Evolutionary conservation across 192 early-diverging fungal species (phyloP).

Genomic region (Coemansia sp.): DNA sequence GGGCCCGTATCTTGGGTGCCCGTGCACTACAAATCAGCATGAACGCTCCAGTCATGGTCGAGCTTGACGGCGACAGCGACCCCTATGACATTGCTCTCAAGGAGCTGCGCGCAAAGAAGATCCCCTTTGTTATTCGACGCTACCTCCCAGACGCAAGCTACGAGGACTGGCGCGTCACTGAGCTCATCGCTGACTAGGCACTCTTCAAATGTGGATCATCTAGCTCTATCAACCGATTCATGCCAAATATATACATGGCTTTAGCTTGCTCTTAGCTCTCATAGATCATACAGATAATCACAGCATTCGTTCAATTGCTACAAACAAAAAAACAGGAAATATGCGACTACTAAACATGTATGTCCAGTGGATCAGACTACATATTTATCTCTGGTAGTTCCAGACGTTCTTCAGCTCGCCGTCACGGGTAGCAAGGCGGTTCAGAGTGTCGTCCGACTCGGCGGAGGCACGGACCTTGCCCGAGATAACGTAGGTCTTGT

Average conservation of each 20-base stretch:
- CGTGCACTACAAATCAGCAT: slow-evolving; percentile 96
- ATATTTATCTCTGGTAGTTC: slow-evolving; percentile 69
- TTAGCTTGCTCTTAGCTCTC: background rate
- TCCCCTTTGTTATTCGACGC: slow-evolving; percentile 89
- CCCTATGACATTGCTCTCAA: slow-evolving; percentile 93
- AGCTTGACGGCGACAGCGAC: slow-evolving; percentile 91
- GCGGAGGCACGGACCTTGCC: slow-evolving; percentile 88
- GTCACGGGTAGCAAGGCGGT: slow-evolving; percentile 85
- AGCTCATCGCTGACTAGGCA: slow-evolving; percentile 76
- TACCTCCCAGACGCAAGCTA: slow-evolving; percentile 92
- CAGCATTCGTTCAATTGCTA: slow-evolving; percentile 5
- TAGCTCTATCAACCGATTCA: background rate
- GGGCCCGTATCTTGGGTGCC: slow-evolving; percentile 83
- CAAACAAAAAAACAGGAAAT: slow-evolving; percentile 11
- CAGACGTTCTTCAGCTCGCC: slow-evolving; percentile 79
- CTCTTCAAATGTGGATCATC: background rate
- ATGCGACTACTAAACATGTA: slow-evolving; percentile 3
- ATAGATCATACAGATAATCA: background rate
- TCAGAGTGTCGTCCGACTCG: slow-evolving; percentile 95
- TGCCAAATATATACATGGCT: background rate
- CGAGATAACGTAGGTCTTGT: slow-evolving; percentile 87
- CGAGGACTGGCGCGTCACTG: slow-evolving; percentile 92
- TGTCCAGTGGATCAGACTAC: background rate
- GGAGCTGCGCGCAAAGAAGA: slow-evolving; percentile 90
- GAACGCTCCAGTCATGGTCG: slow-evolving; percentile 98